A percentile compares a stretch with the other conserved stretches of the same genome.
Conservation (phyloP, 2,329 filamentous ascomycete species). For the Nannizziopsis barbatae region DNA sequence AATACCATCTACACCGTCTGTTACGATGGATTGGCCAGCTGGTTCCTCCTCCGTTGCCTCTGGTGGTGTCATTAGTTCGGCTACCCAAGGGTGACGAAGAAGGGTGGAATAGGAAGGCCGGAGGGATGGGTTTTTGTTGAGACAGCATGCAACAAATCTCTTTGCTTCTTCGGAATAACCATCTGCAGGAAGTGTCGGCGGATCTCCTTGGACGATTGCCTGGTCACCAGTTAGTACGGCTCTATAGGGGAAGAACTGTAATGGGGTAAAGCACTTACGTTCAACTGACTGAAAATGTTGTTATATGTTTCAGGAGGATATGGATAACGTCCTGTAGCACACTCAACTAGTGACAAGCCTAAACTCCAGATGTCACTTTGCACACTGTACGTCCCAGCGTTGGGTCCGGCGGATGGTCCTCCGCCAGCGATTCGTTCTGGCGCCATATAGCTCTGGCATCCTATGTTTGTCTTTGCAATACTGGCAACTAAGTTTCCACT, state of each 20-base stretch:
- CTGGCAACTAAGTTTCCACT: constrained; percentile 93
- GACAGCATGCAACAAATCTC: constrained; percentile 77
- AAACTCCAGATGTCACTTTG: constrained; percentile 98
- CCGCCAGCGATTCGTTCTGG: constrained; percentile 87
- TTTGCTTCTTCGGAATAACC: constrained; percentile 68
- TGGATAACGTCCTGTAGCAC: constrained; percentile 84
- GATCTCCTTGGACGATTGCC: constrained; percentile 97
- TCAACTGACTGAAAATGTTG: constrained; percentile 95
- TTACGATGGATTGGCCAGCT: constrained; percentile 36
- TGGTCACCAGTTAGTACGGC: constrained; percentile 30
- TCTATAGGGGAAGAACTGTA: background rate
- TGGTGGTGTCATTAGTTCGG: constrained; percentile 60
- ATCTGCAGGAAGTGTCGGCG: constrained; percentile 68
- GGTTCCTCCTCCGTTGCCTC: constrained; percentile 49
- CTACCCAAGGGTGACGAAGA: constrained; percentile 79
- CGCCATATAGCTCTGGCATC: constrained; percentile 98
- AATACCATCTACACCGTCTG: constrained; percentile 20
- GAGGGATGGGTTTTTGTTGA: constrained; percentile 84
- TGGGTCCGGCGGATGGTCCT: constrained; percentile 57
- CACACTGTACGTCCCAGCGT: constrained; percentile 82
- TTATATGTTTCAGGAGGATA: constrained; percentile 96
- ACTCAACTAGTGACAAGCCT: constrained; percentile 89
- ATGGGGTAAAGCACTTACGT: constrained; percentile 53
- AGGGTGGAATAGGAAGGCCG: constrained; percentile 91
- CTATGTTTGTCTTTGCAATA: constrained; percentile 97